Conservation (phyloP, 192 early-diverging fungal genomes). For the Pecoramyces ruminantium region DNA sequence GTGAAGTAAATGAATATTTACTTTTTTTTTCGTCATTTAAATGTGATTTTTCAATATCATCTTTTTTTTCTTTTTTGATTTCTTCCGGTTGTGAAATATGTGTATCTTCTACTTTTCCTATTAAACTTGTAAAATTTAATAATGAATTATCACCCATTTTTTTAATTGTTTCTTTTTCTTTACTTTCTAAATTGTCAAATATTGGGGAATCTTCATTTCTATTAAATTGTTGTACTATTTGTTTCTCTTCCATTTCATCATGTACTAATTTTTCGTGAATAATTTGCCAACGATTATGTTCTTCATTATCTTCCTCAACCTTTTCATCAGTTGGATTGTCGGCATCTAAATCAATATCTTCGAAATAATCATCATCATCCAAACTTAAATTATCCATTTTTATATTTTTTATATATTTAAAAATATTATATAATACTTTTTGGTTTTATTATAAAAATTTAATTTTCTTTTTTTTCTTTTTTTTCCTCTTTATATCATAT, state of each 20-base stretch:
- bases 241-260: neutral
- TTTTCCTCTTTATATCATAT: too few relatives aligned
- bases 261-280: neutral
- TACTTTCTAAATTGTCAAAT: neutral
- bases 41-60: neutral
- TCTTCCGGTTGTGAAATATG: neutral
- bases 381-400: neutral
- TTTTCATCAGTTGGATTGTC: neutral
- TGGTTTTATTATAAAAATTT: too few relatives aligned
- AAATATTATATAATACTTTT: too few relatives aligned
- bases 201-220: too few relatives aligned
- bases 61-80: neutral
- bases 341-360: neutral
- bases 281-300: neutral
- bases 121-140: neutral
- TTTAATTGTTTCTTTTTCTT: neutral
- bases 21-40: neutral
- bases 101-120: neutral
- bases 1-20: neutral
- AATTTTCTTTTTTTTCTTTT: too few relatives aligned
- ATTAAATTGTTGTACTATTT: neutral
- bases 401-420: neutral
- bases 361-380: neutral
- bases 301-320: neutral
- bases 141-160: neutral